Evolutionary conservation across 768 basidiomycete species (phyloP), one percentile per base, ranked within the genome.

Genomic region (Omphalotus guepiniiformis): DNA sequence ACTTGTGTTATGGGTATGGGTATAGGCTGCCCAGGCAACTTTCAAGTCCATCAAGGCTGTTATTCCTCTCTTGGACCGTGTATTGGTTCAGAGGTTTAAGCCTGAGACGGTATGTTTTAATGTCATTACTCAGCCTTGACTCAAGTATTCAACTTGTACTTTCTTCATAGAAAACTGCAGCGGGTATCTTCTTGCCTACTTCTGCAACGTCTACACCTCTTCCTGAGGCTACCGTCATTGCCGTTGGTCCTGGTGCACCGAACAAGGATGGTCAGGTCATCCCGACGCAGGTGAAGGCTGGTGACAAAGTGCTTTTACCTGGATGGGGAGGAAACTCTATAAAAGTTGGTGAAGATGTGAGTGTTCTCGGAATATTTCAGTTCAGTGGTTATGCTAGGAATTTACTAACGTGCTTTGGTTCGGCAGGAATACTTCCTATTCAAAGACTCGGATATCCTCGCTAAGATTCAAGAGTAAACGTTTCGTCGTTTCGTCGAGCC

Each of bases 51-150:
- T 97, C 80, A 89, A 80, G 73, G 75, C 93, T 49, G 65, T 98
- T 56, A 70, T 90, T 54, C 95, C 95, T 51, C 81, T 98, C 42
- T 74, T 98, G 47, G 95, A 98, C 83, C 90, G 95, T 55, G 90
- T 98, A 53, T 78, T 98, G 55, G 93, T 98, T 52, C 95, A 97
- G 72, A 81, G 94, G 48, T 95, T 95, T 83, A 98, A 97, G 76
- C 75, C 91, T 26, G 93, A 95, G 56, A 90, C 92, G 6, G 94
- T 97, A 60, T 52, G 88, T 38, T 28, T 26, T 26, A 6, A 7
- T n/a, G 12, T 11, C 6, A 21, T 36, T 44, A 44, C 30, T 46
- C 32, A n/a, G 32, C 16, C 28, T 29, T 18, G 8, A 44, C n/a
- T n/a, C 15, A 34, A 28, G 21, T 15, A 21, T 19, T 39, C 26